Percentiles rank a stretch among this genome's conserved stretches.
Conservation (phyloP, 495 filamentous ascomycete species). For the Aspergillus asperescens region DNA sequence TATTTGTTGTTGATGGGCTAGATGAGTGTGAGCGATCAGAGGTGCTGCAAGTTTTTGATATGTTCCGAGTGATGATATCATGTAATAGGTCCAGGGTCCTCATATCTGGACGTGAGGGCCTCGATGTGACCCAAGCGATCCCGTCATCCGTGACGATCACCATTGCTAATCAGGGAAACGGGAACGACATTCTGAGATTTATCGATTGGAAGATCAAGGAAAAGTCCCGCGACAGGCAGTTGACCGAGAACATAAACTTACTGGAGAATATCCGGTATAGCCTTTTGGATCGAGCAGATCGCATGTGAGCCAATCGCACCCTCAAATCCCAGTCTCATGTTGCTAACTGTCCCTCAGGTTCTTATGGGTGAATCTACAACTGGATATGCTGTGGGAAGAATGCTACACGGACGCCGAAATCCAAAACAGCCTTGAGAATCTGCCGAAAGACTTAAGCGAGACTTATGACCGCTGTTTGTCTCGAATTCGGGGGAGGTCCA, state of each 20-base stretch:
- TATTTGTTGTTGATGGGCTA: background rate
- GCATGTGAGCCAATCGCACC: background rate
- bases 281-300: background rate
- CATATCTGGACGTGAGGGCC: background rate
- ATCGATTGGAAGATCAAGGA: conserved; percentile 1
- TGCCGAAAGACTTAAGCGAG: conserved; percentile 25
- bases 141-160: background rate
- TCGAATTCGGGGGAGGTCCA: background rate
- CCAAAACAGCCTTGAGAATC: conserved; percentile 11
- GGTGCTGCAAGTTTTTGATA: background rate
- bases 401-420: conserved; percentile 25
- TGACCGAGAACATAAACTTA: background rate
- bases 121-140: background rate
- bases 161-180: background rate
- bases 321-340: background rate
- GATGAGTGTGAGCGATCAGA: background rate
- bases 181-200: conserved; percentile 1
- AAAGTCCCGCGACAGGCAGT: background rate
- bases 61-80: background rate
- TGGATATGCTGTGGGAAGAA: conserved; percentile 29
- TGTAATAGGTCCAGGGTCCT: background rate
- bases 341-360: conserved; percentile 18
- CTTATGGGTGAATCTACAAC: conserved; percentile 26
- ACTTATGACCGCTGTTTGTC: conserved; percentile 16
- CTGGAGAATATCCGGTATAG: background rate